Conservation (phyloP, 768 basidiomycete species). For the Grammothele lineata region DNA sequence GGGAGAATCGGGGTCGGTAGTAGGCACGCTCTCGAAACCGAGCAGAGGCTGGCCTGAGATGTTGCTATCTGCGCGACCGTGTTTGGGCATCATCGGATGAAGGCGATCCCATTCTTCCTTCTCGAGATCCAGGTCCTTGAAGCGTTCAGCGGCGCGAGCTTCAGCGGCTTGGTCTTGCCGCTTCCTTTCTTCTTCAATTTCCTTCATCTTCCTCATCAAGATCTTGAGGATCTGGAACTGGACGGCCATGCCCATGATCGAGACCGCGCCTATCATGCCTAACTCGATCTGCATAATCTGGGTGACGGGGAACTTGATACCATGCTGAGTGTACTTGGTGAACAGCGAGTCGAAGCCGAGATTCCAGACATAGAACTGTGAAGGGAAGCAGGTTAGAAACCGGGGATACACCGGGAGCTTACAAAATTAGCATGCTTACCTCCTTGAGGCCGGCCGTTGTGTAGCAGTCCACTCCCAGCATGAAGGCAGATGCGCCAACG, state of each 20-base stretch:
- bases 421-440: slow-evolving; percentile 38
- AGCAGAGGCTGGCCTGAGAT: slow-evolving; percentile 62
- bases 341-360: slow-evolving; percentile 81
- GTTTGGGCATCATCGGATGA: slow-evolving; percentile 61
- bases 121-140: slow-evolving; percentile 62
- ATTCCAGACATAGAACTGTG: slow-evolving; percentile 95
- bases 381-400: slow-evolving; percentile 2
- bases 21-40: slow-evolving; percentile 35
- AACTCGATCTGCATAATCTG: slow-evolving; percentile 94
- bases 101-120: slow-evolving; percentile 84
- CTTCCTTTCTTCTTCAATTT: slow-evolving; percentile 73
- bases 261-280: slow-evolving; percentile 78
- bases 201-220: slow-evolving; percentile 72
- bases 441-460: slow-evolving; percentile 91
- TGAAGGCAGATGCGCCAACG: slow-evolving; percentile 87
- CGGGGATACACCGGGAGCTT: too few relatives aligned
- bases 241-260: slow-evolving; percentile 84
- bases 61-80: slow-evolving; percentile 60
- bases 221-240: slow-evolving; percentile 84
- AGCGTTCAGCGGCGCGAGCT: slow-evolving; percentile 63
- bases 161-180: slow-evolving; percentile 75
- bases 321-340: slow-evolving; percentile 63
- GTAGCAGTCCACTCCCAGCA: slow-evolving; percentile 91
- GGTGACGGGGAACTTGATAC: slow-evolving; percentile 76
- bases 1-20: slow-evolving; percentile 49